Conservation (phyloP, 768 basidiomycete genomes). For the Kwoniella sp. region DNA sequence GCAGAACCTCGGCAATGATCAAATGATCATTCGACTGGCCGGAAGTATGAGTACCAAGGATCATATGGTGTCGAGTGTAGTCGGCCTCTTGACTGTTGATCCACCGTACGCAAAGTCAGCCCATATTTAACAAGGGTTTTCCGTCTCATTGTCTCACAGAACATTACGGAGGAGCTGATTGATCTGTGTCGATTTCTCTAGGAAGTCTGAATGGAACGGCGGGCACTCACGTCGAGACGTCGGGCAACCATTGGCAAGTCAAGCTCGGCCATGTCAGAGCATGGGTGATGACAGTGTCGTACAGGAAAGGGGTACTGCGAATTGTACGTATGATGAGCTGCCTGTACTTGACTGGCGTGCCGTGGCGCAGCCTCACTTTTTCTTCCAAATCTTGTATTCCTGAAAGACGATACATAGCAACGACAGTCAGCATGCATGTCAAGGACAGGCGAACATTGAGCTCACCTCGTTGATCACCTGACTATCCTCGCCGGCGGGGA, state of each 20-base stretch:
- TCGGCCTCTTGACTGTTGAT: constrained; percentile 65
- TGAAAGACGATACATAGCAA: constrained; percentile 16
- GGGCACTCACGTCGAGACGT: constrained; percentile 78
- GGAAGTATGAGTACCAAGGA: constrained; percentile 97
- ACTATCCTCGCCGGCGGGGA: constrained; percentile 53
- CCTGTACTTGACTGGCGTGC: not conserved
- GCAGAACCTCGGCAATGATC: constrained; percentile 90
- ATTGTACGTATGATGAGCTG: not conserved
- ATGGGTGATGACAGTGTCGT: constrained; percentile 95
- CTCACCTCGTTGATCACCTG: constrained; percentile 59
- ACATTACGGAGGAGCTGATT: too few relatives aligned
- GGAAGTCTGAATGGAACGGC: too few relatives aligned
- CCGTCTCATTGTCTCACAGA: not conserved
- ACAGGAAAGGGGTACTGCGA: constrained; percentile 87
- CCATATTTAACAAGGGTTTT: not conserved
- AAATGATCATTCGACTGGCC: constrained; percentile 91
- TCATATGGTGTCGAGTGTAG: constrained; percentile 90
- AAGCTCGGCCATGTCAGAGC: constrained; percentile 97
- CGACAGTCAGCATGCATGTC: not conserved
- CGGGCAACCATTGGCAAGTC: constrained; percentile 99
- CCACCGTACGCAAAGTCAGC: constrained; percentile 5
- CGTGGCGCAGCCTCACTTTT: constrained; percentile 42
- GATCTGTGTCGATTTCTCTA: too few relatives aligned
- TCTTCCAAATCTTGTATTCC: constrained; percentile 60
- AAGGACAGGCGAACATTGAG: constrained; percentile 7